Percentiles rank a stretch among this genome's conserved stretches.
Evolutionary conservation across 352 stramenopile species (phyloP).

Genomic region (Peronospora belbahrii): DNA sequence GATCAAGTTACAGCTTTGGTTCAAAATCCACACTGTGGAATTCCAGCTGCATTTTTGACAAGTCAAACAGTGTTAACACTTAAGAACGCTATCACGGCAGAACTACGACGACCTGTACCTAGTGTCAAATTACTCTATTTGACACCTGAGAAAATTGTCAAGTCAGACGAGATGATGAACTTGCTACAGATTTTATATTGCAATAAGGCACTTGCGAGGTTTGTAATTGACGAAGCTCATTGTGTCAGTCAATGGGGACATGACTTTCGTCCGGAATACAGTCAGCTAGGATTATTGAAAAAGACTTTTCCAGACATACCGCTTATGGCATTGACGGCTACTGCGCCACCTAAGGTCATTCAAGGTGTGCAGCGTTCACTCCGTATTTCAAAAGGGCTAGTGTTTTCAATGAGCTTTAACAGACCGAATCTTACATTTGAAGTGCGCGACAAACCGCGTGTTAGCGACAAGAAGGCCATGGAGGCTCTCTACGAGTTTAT

Average conservation of each 20-base stretch:
- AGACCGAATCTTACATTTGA: conserved; percentile 90
- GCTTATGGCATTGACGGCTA: conserved; percentile 90
- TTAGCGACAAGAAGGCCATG: conserved; percentile 39
- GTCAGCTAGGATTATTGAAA: conserved; percentile 88
- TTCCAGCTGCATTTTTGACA: conserved; percentile 65
- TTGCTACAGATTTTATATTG: conserved; percentile 34
- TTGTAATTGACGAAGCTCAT: conserved; percentile 93
- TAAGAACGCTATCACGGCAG: conserved; percentile 56
- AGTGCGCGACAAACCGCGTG: conserved; percentile 61
- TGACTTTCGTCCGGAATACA: conserved; percentile 90
- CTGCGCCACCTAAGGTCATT: conserved; percentile 82
- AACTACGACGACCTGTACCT: conserved; percentile 69
- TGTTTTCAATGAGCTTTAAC: conserved; percentile 92
- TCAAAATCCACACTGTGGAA: conserved; percentile 49
- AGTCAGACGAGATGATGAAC: conserved; percentile 65
- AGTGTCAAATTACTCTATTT: conserved; percentile 90
- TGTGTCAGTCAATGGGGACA: conserved; percentile 87
- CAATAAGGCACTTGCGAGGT: conserved; percentile 80
- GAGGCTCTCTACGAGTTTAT: conserved; percentile 49
- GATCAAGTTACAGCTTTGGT: conserved; percentile 88
- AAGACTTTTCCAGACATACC: conserved; percentile 86
- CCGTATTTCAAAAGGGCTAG: conserved; percentile 58
- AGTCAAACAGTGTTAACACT: conserved; percentile 61
- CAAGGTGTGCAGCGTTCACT: conserved; percentile 66
- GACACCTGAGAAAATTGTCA: conserved; percentile 92